Evolutionary conservation across 306 rosid species (phyloP).

Genomic region (Prinsepia uniflora): DNA sequence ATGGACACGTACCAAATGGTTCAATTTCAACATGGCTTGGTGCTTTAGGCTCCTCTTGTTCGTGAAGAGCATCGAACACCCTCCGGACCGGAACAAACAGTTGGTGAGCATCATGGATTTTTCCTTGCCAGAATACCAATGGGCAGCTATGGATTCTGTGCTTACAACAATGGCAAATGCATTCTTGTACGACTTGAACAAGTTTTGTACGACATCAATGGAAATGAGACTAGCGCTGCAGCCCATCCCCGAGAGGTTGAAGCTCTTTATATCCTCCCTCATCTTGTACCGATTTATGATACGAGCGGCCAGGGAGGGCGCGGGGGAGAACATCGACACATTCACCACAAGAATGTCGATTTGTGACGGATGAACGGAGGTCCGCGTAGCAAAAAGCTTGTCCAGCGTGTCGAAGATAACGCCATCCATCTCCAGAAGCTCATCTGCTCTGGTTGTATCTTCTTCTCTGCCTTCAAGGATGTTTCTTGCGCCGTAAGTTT

Average conservation of each 20-base stretch:
- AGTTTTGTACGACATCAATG: conserved; percentile 61
- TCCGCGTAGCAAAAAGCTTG: conserved; percentile 42
- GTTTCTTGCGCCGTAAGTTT: conserved; percentile 63
- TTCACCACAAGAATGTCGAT: conserved; percentile 73
- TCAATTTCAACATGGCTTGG: conserved; percentile 54
- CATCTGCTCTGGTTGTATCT: conserved; percentile 34
- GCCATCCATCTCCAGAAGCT: conserved; percentile 60
- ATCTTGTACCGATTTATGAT: conserved; percentile 70
- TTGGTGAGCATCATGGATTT: conserved; percentile 77
- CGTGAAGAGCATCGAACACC: conserved; percentile 67
- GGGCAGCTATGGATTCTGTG: conserved; percentile 72
- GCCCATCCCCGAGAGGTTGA: conserved; percentile 85
- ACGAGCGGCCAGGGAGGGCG: conserved; percentile 66
- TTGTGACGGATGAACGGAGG: conserved; percentile 40
- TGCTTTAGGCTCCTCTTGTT: conserved; percentile 39
- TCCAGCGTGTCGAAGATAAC: conserved; percentile 64
- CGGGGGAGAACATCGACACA: conserved; percentile 71
- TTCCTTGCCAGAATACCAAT: conserved; percentile 76
- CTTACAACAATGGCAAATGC: conserved; percentile 59
- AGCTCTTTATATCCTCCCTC: conserved; percentile 55
- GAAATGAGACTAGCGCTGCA: conserved; percentile 74
- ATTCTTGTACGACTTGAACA: conserved; percentile 47
- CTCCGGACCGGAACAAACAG: conserved; percentile 77
- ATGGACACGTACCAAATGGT: conserved; percentile 60
- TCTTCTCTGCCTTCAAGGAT: conserved; percentile 54